phyloP scores from a whole-genome alignment of 768 basidiomycete genomes.

The Infundibulicybe gibba region DNA sequence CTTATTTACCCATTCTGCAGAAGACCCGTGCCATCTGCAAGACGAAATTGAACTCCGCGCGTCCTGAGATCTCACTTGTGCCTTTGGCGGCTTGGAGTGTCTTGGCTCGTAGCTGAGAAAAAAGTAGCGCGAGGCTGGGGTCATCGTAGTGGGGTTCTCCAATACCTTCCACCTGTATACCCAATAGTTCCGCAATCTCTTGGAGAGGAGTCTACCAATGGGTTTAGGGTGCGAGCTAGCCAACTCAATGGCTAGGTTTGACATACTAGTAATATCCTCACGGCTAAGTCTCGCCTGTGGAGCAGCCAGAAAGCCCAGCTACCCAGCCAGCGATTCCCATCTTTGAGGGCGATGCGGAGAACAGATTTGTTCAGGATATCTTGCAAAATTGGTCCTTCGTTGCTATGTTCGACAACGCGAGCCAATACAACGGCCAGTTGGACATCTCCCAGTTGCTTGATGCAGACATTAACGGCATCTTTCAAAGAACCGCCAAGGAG shows the following conservation, averaged over 20 bases:
- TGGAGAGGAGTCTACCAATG: slow-evolving; percentile 63
- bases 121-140: slow-evolving; percentile 86
- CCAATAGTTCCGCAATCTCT: slow-evolving; percentile 60
- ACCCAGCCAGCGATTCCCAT: slow-evolving; percentile 90
- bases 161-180: slow-evolving; percentile 57
- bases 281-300: slow-evolving; percentile 82
- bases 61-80: slow-evolving; percentile 84
- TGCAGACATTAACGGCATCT: slow-evolving; percentile 89
- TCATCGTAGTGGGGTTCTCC: slow-evolving; percentile 92
- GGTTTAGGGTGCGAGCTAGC: background rate
- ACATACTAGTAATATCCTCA: slow-evolving; percentile 84
- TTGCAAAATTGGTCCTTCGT: slow-evolving; percentile 73
- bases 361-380: slow-evolving; percentile 72
- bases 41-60: slow-evolving; percentile 92
- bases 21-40: slow-evolving; percentile 92
- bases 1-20: slow-evolving; percentile 82
- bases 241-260: background rate
- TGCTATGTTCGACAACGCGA: slow-evolving; percentile 77
- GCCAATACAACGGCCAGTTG: slow-evolving; percentile 88
- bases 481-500: slow-evolving; percentile 83
- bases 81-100: slow-evolving; percentile 93
- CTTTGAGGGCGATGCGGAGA: slow-evolving; percentile 77
- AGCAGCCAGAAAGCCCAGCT: slow-evolving; percentile 98
- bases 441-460: slow-evolving; percentile 85
- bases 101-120: slow-evolving; percentile 85